phyloP scores from a whole-genome alignment of 176 grass and related monocot genomes.

The Carex kokanica region DNA sequence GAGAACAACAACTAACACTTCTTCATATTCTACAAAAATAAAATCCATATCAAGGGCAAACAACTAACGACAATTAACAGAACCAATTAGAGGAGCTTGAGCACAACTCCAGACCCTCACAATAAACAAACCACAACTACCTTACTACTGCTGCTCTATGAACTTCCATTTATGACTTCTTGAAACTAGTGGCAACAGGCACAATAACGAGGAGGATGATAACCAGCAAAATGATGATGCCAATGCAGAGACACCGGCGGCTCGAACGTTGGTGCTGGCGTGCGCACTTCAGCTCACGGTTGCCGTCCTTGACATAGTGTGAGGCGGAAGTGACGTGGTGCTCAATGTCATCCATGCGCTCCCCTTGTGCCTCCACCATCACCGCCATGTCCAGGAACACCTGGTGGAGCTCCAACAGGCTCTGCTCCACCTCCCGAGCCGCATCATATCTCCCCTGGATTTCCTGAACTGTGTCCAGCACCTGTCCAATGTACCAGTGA shows the following conservation, averaged over 20 bases:
- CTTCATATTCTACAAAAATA: conserved; percentile 12
- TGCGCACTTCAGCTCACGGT: conserved; percentile 74
- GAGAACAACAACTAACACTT: not conserved
- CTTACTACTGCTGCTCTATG: not conserved
- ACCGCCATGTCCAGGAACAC: conserved; percentile 93
- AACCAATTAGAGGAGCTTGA: conserved; percentile 34
- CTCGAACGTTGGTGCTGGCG: conserved; percentile 67
- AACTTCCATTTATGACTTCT: conserved; percentile 35
- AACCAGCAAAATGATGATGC: conserved; percentile 60
- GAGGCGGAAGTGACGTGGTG: conserved; percentile 57
- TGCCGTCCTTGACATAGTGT: conserved; percentile 66
- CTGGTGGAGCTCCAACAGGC: conserved; percentile 88
- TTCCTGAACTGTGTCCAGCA: conserved; percentile 67
- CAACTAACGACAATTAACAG: not conserved
- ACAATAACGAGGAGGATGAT: conserved; percentile 65
- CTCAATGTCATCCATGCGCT: conserved; percentile 74
- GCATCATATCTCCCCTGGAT: conserved; percentile 79
- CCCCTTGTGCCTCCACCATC: conserved; percentile 75
- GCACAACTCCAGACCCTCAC: conserved; percentile 52
- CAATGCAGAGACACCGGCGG: conserved; percentile 89
- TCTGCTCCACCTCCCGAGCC: conserved; percentile 67
- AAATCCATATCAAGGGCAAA: conserved; percentile 15
- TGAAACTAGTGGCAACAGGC: conserved; percentile 66
- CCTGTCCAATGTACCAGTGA: conserved; percentile 27
- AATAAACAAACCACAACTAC: conserved; percentile 27